phyloP scores from a whole-genome alignment of 306 rosid genomes.

The Cucumis hystrix region DNA sequence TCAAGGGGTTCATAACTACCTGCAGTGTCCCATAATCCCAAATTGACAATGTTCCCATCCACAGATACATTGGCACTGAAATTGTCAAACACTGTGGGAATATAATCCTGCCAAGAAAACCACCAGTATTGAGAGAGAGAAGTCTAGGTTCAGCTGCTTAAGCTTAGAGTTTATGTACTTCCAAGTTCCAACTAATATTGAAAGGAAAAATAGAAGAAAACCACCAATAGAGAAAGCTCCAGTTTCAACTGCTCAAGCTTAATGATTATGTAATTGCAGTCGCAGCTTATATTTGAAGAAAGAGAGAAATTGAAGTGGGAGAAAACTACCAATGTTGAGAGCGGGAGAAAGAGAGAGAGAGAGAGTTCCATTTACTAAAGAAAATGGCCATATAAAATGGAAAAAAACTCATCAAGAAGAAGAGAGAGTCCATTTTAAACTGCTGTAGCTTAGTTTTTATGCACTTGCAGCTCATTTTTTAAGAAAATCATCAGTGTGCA shows the following conservation, averaged over 20 bases:
- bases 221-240: not conserved
- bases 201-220: not conserved
- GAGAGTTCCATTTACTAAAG: not conserved
- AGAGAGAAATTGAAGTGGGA: not conserved
- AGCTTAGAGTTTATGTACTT: not conserved
- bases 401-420: not conserved
- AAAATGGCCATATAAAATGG: too few relatives aligned
- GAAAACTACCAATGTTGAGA: not conserved
- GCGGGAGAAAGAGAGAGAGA: not conserved
- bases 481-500: not conserved
- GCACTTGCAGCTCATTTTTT: not conserved
- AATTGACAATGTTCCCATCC: constrained; percentile 86
- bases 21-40: constrained; percentile 99
- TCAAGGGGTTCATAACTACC: constrained; percentile 28
- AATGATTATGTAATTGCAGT: not conserved
- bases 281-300: not conserved
- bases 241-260: not conserved
- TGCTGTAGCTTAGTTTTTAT: not conserved
- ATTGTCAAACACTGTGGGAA: constrained; percentile 95
- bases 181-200: not conserved
- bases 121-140: not conserved
- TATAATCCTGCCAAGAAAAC: constrained; percentile 55
- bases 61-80: constrained; percentile 98
- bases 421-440: not conserved
- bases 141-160: not conserved